Percentiles rank a stretch among this genome's conserved stretches.
phyloP scores from a whole-genome alignment of 805 yeast genomes.

The Saccharomycopsis synnaedendra region DNA sequence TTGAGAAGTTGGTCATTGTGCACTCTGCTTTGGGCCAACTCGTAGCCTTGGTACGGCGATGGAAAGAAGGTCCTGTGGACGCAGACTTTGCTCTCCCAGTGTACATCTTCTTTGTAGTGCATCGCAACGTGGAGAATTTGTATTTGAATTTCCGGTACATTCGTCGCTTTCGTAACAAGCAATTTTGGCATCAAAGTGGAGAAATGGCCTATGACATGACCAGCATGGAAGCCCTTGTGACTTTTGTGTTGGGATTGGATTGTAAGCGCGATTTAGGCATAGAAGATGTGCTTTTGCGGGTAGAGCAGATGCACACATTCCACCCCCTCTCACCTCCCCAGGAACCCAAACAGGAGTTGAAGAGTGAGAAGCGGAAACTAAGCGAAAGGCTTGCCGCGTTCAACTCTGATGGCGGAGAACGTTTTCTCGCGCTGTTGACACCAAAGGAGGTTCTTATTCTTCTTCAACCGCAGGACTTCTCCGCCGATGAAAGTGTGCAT shows the following conservation, averaged over 20 bases:
- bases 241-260: constrained; percentile 8
- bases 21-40: constrained; percentile 4
- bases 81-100: constrained; percentile 14
- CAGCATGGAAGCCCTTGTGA: constrained; percentile 13
- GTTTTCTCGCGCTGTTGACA: constrained; percentile 1
- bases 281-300: constrained; percentile 3
- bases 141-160: constrained; percentile 13
- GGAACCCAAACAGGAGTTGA: not conserved
- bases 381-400: constrained; percentile 4
- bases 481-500: not conserved
- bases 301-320: not conserved
- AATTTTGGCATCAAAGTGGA: constrained; percentile 13
- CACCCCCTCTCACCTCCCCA: not conserved
- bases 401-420: constrained; percentile 1
- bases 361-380: constrained; percentile 3
- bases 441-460: constrained; percentile 3
- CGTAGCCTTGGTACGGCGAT: not conserved
- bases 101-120: constrained; percentile 9
- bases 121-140: constrained; percentile 9
- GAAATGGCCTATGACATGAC: constrained; percentile 11
- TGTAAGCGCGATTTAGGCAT: constrained; percentile 11
- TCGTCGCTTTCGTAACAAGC: constrained; percentile 9
- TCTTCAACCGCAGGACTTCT: not conserved
- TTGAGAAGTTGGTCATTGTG: constrained; percentile 11
- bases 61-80: not conserved